Evolutionary conservation across 176 grass and related monocot species (phyloP).

Genomic region (Eragrostis nindensis): DNA sequence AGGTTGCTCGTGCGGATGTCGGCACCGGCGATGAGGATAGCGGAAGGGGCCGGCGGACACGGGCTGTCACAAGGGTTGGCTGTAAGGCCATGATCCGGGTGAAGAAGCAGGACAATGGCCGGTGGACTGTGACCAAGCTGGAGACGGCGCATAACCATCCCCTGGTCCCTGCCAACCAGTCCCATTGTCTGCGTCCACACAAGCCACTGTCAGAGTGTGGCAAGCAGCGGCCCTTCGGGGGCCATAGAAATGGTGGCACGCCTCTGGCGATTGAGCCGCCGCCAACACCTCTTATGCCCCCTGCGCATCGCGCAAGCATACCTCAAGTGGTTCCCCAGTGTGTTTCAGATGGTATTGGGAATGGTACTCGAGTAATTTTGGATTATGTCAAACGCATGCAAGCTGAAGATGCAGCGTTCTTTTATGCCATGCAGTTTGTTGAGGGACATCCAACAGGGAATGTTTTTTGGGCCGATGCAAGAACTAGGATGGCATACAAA

Average conservation of each 20-base stretch:
- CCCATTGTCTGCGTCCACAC: constrained; percentile 51
- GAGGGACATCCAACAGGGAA: constrained; percentile 57
- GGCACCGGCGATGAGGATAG: constrained; percentile 1
- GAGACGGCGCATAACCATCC: constrained; percentile 70
- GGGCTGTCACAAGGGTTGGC: constrained; percentile 74
- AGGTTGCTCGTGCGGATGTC: constrained; percentile 1
- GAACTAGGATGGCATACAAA: constrained; percentile 48
- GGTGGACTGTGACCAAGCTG: constrained; percentile 71
- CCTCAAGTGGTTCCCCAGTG: constrained; percentile 16
- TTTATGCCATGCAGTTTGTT: constrained; percentile 59
- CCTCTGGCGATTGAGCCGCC: constrained; percentile 45
- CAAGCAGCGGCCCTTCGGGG: constrained; percentile 41
- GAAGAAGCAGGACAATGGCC: constrained; percentile 63
- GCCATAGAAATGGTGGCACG: constrained; percentile 27
- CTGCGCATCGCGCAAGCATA: not conserved
- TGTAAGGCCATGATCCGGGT: constrained; percentile 88
- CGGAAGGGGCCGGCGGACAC: constrained; percentile 47
- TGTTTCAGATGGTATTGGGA: constrained; percentile 43
- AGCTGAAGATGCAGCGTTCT: constrained; percentile 61
- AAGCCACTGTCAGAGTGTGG: constrained; percentile 66
- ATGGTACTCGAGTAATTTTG: constrained; percentile 45
- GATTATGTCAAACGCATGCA: constrained; percentile 70
- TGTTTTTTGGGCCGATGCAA: constrained; percentile 59
- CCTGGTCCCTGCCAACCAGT: constrained; percentile 49
- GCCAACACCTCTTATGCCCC: not conserved